Conservation (phyloP, 2,329 filamentous ascomycete species). For the Sclerotinia trifoliorum region DNA sequence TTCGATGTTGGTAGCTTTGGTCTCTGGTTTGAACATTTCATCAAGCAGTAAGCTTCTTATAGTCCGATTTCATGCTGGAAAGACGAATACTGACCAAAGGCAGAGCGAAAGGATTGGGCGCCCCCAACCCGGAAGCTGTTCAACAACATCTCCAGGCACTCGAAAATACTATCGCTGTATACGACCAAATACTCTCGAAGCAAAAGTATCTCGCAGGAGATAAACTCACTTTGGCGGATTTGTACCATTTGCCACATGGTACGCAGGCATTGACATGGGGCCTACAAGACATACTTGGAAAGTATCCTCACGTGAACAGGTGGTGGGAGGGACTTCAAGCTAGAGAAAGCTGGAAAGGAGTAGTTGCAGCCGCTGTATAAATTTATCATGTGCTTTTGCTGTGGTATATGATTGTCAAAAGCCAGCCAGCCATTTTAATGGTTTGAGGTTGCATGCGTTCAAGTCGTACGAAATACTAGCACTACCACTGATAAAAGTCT, state of each 20-base stretch:
- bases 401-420: neutral
- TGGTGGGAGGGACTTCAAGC: conserved; percentile 21
- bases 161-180: conserved; percentile 24
- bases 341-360: conserved; percentile 24
- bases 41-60: neutral
- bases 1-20: neutral
- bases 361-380: conserved; percentile 5
- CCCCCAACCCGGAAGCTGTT: neutral
- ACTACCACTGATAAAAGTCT: neutral
- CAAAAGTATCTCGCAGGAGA: conserved; percentile 33
- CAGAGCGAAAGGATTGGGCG: neutral
- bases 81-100: neutral
- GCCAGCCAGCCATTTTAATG: neutral
- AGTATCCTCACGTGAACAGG: conserved; percentile 20
- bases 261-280: conserved; percentile 19
- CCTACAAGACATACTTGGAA: conserved; percentile 8
- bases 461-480: neutral
- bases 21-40: conserved; percentile 2
- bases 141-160: neutral
- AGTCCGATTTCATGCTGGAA: neutral
- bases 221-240: conserved; percentile 29
- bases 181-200: conserved; percentile 29
- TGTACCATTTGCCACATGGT: conserved; percentile 29
- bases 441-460: neutral
- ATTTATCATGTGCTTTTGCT: neutral